phyloP scores from a whole-genome alignment of 176 grass and related monocot genomes.

The Lolium perenne region DNA sequence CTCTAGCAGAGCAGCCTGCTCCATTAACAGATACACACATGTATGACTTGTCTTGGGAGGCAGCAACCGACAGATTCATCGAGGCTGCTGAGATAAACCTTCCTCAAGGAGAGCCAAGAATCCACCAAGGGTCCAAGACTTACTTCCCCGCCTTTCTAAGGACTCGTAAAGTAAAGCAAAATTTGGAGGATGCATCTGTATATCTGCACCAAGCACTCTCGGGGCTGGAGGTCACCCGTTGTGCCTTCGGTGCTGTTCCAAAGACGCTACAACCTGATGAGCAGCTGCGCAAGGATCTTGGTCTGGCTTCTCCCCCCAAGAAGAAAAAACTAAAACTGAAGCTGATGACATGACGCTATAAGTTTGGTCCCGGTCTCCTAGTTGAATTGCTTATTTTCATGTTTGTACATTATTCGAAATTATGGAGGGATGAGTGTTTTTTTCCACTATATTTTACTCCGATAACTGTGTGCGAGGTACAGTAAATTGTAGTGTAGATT shows the following conservation, averaged over 20 bases:
- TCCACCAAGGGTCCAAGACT: slow-evolving; percentile 38
- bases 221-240: slow-evolving; percentile 69
- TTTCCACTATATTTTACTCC: neutral
- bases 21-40: slow-evolving; percentile 66
- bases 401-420: slow-evolving; percentile 35
- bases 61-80: slow-evolving; percentile 81
- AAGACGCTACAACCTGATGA: slow-evolving; percentile 82
- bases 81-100: slow-evolving; percentile 62
- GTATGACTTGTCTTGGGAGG: slow-evolving; percentile 87
- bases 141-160: slow-evolving; percentile 61
- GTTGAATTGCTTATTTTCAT: neutral
- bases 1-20: slow-evolving; percentile 72
- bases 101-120: slow-evolving; percentile 37
- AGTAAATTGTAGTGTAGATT: slow-evolving; percentile 22
- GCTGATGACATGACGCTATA: slow-evolving; percentile 30
- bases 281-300: slow-evolving; percentile 69
- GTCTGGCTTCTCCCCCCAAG: slow-evolving; percentile 43
- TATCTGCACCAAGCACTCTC: slow-evolving; percentile 86
- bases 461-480: neutral
- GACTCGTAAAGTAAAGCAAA: slow-evolving; percentile 65
- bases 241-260: slow-evolving; percentile 80
- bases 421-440: neutral
- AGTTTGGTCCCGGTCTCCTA: neutral
- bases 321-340: slow-evolving; percentile 44
- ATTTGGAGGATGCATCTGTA: slow-evolving; percentile 67